These are phyloP conservation scores for Podospora pseudoanserina DNA, from an alignment of 495 filamentous ascomycete species.

Conservation along the genomic window DNA sequence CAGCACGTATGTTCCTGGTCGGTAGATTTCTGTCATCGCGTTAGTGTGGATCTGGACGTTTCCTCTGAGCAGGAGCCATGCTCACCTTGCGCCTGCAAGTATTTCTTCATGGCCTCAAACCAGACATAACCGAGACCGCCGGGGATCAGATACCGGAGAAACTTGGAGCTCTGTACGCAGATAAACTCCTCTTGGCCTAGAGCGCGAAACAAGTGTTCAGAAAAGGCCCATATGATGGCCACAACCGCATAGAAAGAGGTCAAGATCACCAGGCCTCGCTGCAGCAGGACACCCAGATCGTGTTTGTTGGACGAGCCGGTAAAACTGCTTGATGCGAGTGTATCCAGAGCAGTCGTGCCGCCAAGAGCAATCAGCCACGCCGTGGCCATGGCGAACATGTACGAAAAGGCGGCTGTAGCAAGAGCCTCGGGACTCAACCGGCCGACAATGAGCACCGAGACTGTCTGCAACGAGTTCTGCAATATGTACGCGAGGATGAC, in stretches of 20 bases:
- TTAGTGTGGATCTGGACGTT: background rate
- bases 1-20: constrained; percentile 82
- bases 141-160: constrained; percentile 74
- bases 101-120: constrained; percentile 91
- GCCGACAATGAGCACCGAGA: constrained; percentile 78
- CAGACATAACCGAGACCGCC: constrained; percentile 88
- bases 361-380: constrained; percentile 89
- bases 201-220: constrained; percentile 68
- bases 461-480: constrained; percentile 83
- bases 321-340: constrained; percentile 79
- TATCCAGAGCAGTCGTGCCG: constrained; percentile 90
- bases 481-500: constrained; percentile 87
- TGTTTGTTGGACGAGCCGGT: constrained; percentile 79
- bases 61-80: background rate
- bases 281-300: constrained; percentile 77
- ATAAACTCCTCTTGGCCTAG: constrained; percentile 80
- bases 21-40: constrained; percentile 64
- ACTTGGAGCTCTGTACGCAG: constrained; percentile 68
- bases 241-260: constrained; percentile 73
- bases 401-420: constrained; percentile 80
- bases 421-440: constrained; percentile 76
- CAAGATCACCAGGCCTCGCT: constrained; percentile 74
- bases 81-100: constrained; percentile 80
- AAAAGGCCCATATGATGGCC: constrained; percentile 70
- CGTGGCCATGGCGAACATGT: constrained; percentile 90